These are phyloP conservation scores for Suillus ampliporus DNA, from an alignment of 768 basidiomycete species.

Conservation along the genomic window DNA sequence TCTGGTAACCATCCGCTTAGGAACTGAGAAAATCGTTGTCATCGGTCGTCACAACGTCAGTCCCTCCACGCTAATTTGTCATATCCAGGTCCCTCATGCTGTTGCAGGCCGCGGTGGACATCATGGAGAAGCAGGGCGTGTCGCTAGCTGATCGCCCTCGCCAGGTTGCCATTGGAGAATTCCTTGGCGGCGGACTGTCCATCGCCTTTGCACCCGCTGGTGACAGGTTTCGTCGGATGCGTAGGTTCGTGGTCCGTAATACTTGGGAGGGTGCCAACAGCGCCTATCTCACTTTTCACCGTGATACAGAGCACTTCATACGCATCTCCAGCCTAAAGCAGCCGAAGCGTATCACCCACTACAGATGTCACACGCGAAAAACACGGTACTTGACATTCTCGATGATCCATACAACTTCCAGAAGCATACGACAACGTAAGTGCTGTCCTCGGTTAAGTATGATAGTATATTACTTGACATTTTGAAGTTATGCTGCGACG, in stretches of 20 bases:
- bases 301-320: conserved; percentile 51
- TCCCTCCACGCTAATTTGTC: background rate
- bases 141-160: conserved; percentile 51
- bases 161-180: conserved; percentile 56
- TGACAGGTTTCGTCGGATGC: conserved; percentile 57
- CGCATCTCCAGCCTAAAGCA: conserved; percentile 53
- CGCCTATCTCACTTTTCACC: background rate
- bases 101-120: conserved; percentile 51
- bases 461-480: conserved; percentile 14
- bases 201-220: conserved; percentile 52
- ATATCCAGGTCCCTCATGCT: background rate
- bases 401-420: conserved; percentile 30
- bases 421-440: conserved; percentile 35
- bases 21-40: conserved; percentile 28
- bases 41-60: conserved; percentile 32
- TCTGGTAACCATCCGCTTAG: conserved; percentile 28
- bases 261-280: background rate
- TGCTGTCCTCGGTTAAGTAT: conserved; percentile 35
- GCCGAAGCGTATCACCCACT: conserved; percentile 49
- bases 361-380: conserved; percentile 40
- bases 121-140: conserved; percentile 62
- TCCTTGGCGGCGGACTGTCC: conserved; percentile 58
- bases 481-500: conserved; percentile 16
- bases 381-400: conserved; percentile 17
- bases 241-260: conserved; percentile 41